Base-by-base conservation (phyloP, 306 rosid species). In the Casuarina equisetifolia region DNA sequence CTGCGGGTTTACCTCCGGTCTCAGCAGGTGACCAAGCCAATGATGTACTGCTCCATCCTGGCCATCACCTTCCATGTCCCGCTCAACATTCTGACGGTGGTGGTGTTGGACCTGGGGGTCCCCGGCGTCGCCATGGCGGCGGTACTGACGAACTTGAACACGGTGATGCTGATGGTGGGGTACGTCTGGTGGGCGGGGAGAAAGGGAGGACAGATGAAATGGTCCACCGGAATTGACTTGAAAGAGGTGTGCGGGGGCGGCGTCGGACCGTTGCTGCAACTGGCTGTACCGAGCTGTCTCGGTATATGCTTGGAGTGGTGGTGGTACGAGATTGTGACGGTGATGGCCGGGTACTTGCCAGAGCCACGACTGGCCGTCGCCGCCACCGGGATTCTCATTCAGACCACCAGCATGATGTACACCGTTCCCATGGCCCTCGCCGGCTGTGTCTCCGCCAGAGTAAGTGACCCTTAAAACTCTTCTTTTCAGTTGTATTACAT, bases 251-350 rank as follows among this genome's bases (percentile, higher is more conserved):
- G 70, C 17, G 83, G 83, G 51, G 51, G 51, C 39, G 96, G 92
- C 20, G 55, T 91, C 53, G 91, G 90, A 38, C 80, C 86, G 55
- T 76, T 94, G 82, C 3, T 92, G 85, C 85, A 53, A 50, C 62
- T 95, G 78, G 97, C 99, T 0, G 90, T 95, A 15, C 99, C 99
- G 9, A 95, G 99, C 61, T 92, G 99, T 40, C 63, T 95, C 25
- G 96, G 93, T 64, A 95, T 95, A 55, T 95, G 99, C 59, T 81
- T 95, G 88, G 99, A 95, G 85, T 95, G 99, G 99, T 95, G 99
- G 99, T 95, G 99, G 99, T 95, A 95, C 36, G 99, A 95, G 89
- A 95, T 95, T 32, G 92, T 95, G 73, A 91, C 87, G 16, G 88
- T 95, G 9, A 49, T 95, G 87, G 92, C 99, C n/a, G 99, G 99